Evolutionary conservation across 371 early-diverging fungal species (phyloP), one percentile per base, ranked within the genome.

Genomic region (Astathelohania contejeani): DNA sequence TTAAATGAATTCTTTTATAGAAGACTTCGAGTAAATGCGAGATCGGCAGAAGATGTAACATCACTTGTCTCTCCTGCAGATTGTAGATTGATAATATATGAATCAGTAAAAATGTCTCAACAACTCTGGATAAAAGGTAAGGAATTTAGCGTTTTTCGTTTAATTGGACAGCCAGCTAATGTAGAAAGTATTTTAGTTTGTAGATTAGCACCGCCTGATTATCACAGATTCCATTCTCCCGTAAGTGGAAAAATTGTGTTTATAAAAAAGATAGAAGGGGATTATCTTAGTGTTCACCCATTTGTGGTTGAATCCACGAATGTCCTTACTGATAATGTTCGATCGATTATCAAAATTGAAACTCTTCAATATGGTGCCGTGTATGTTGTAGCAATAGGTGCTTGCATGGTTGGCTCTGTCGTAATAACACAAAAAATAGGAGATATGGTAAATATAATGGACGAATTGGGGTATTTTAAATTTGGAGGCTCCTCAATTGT

Each of bases 1-100:
- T 86, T 87, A 62, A 87, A 86, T 60, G 80, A 86, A 58, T 87
- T 87, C 73, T 86, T 86, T 60, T 85, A 83, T 70, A 78, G 88
- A 45, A 80, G 78, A 45, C 74, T 87, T 12, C 85, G 84, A 56
- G 81, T 83, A 0, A 72, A 65, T 6, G 75, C 81, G 1, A 76
- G 88, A n/a, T 71, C 72, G 0, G 76, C 78, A 1, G 79, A 78
- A 7, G 73, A 84, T 52, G 78, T 81, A 3, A 69, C 66, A 16
- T 19, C 56, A 46, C 16, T 76, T 1, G 82, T 84, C 2, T 82
- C 81, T 28, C 79, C 84, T 14, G 85, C 87, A 0, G 88, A 88
- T 55, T 81, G 81, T 55, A 77, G 88, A 26, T 76, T 81, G 71
- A 80, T 76, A 58, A 78, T 78, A 12, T 88, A 84, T 66, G 66